Percentiles rank a stretch among this genome's conserved stretches.
Evolutionary conservation across 306 rosid genomes (phyloP).

Genomic region (Dryas octopetala): DNA sequence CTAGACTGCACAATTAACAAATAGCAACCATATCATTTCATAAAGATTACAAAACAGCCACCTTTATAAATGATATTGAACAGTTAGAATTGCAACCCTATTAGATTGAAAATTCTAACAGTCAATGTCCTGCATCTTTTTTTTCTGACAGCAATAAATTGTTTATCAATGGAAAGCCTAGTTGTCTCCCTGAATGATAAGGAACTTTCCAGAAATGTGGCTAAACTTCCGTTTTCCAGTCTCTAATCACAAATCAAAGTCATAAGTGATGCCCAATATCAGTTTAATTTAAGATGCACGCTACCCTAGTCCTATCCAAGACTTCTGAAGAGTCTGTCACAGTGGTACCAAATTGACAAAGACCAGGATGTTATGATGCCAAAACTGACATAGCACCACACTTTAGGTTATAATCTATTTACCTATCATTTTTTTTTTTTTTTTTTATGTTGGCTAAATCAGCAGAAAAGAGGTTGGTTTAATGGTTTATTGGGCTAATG

Average conservation of each 20-base stretch:
- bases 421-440: not conserved
- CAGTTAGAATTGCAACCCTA: not conserved
- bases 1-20: constrained; percentile 1
- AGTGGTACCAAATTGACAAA: not conserved
- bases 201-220: no score
- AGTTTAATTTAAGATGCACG: not conserved
- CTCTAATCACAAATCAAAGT: not conserved
- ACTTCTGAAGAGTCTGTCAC: not conserved
- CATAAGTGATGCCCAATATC: not conserved
- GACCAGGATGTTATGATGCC: not conserved
- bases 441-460: no score
- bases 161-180: not conserved
- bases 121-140: not conserved
- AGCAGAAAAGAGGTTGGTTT: no score
- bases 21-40: not conserved
- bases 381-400: not conserved
- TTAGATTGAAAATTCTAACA: not conserved
- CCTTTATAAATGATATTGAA: not conserved
- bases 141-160: no score
- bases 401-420: not conserved
- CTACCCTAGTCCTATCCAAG: not conserved
- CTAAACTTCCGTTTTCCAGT: no score
- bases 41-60: not conserved
- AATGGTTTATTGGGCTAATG: no score
- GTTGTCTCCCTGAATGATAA: no score